A percentile compares a stretch with the other conserved stretches of the same genome.
phyloP scores from a whole-genome alignment of 208 protist genomes.

The Giardia muris region DNA sequence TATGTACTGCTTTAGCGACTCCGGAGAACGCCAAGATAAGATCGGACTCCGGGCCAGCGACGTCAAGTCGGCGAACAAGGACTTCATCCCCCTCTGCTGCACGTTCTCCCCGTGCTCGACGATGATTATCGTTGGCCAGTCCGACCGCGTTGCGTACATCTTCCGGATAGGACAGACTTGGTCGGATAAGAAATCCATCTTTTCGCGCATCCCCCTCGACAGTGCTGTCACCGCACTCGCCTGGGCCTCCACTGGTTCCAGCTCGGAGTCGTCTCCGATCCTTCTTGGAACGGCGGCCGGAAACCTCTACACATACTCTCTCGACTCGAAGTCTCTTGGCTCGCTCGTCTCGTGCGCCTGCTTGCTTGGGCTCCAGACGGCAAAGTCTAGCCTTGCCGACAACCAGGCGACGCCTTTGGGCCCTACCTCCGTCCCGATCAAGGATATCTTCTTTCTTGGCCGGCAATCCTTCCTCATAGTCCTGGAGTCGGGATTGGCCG shows the following conservation, averaged over 20 bases:
- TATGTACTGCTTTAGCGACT: not conserved
- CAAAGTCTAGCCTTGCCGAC: not conserved
- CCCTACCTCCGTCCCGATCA: not conserved
- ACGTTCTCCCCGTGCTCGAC: not conserved
- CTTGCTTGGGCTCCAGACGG: not conserved
- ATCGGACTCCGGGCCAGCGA: not conserved
- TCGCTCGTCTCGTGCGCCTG: not conserved
- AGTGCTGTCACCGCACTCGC: not conserved
- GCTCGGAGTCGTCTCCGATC: not conserved
- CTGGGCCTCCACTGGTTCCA: not conserved
- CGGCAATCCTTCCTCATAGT: not conserved
- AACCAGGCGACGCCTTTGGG: not conserved
- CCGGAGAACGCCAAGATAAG: not conserved
- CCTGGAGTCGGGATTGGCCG: not conserved
- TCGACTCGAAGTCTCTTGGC: not conserved
- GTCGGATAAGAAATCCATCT: conserved; percentile 11
- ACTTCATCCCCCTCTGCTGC: not conserved
- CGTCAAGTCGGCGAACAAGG: not conserved
- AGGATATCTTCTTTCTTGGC: not conserved
- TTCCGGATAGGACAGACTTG: not conserved
- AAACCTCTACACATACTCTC: not conserved
- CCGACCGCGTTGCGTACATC: conserved; percentile 9
- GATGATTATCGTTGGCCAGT: not conserved
- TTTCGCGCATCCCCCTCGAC: not conserved
- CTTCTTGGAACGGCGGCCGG: not conserved